A percentile compares a stretch with the other conserved stretches of the same genome.
Evolutionary conservation across 1,284 basidiomycete genomes (phyloP).

Genomic region (Exobasidium rhododendri): DNA sequence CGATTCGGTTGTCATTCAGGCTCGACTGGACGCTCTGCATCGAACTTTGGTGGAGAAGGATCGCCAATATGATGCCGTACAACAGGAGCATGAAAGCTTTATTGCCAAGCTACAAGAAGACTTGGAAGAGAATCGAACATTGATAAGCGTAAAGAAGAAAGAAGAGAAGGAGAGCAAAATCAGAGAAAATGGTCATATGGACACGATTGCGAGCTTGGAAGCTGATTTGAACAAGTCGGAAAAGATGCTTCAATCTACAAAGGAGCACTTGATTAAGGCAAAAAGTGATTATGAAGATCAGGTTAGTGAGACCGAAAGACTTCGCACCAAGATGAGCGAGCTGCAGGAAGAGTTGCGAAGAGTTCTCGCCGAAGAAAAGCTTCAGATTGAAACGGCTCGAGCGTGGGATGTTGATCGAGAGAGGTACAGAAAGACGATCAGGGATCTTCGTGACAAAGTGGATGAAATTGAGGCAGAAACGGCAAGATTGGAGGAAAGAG

Average conservation of each 20-base stretch:
- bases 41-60: slow-evolving; percentile 1
- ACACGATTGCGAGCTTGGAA: slow-evolving; percentile 1
- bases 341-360: background rate
- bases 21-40: background rate
- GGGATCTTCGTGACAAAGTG: background rate
- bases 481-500: background rate
- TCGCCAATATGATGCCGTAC: background rate
- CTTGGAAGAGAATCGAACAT: background rate
- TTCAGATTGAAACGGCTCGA: background rate
- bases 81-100: slow-evolving; percentile 2
- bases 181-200: slow-evolving; percentile 2
- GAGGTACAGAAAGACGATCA: background rate
- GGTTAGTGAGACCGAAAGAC: background rate
- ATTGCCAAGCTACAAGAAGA: slow-evolving; percentile 2
- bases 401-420: background rate
- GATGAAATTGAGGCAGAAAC: background rate
- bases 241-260: background rate
- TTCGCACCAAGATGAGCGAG: background rate
- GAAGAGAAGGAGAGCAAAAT: slow-evolving; percentile 6
- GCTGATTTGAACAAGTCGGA: background rate
- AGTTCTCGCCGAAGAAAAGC: background rate
- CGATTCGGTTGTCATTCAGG: background rate
- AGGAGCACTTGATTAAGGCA: background rate
- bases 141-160: background rate
- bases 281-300: background rate